Conservation (phyloP, 345 rosid species). For the Euclidium syriacum region DNA sequence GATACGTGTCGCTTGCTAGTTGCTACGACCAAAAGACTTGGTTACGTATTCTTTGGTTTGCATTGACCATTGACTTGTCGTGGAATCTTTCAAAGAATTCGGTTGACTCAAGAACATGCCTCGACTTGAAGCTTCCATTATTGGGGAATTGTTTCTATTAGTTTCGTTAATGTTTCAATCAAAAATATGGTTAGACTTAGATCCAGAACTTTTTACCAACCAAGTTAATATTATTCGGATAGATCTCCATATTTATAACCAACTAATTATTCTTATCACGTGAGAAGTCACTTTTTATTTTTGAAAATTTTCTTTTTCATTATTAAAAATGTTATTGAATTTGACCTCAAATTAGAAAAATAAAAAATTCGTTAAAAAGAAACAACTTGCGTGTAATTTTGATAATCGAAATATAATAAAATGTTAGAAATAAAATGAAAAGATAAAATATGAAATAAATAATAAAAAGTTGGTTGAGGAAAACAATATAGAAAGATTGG, state of each 20-base stretch:
- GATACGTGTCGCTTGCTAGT: slow-evolving; percentile 8
- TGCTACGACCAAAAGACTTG: not conserved
- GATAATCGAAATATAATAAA: not conserved
- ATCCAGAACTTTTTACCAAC: not conserved
- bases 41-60: slow-evolving; percentile 21
- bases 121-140: not conserved
- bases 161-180: not conserved
- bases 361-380: not conserved
- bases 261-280: not conserved
- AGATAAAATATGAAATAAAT: not conserved
- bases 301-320: not conserved
- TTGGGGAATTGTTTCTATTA: not conserved
- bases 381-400: not conserved
- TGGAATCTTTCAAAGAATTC: not conserved
- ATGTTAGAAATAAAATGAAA: no score
- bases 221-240: not conserved
- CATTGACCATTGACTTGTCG: slow-evolving; percentile 22
- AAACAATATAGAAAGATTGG: not conserved
- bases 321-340: not conserved
- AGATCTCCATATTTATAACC: not conserved
- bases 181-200: not conserved
- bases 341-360: not conserved
- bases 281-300: not conserved
- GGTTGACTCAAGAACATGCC: slow-evolving; percentile 6
- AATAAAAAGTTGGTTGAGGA: not conserved